These are phyloP conservation scores for Senna tora DNA, from an alignment of 306 rosid genomes.

Conservation along the genomic window DNA sequence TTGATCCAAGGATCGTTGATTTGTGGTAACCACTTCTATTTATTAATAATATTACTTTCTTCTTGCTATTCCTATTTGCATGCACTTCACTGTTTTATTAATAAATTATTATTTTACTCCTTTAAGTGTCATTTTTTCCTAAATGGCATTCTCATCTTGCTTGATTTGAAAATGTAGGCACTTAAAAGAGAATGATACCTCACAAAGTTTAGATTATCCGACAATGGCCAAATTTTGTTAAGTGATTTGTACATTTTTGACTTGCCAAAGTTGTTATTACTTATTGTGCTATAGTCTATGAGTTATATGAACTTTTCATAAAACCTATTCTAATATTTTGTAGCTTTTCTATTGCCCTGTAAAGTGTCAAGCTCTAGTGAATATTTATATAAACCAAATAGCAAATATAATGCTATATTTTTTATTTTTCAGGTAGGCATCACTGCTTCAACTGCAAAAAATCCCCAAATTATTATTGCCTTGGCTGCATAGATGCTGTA, in stretches of 20 bases:
- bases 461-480: slow-evolving; percentile 52
- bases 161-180: too few relatives aligned
- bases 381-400: not conserved
- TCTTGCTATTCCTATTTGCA: slow-evolving; percentile 7
- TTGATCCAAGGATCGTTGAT: slow-evolving; percentile 41
- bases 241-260: too few relatives aligned
- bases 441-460: slow-evolving; percentile 51
- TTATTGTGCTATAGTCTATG: too few relatives aligned
- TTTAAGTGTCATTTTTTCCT: too few relatives aligned
- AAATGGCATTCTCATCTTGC: too few relatives aligned
- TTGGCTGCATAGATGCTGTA: slow-evolving; percentile 62
- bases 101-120: too few relatives aligned
- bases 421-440: slow-evolving; percentile 62
- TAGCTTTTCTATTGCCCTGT: not conserved
- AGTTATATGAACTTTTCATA: too few relatives aligned
- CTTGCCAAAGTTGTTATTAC: too few relatives aligned
- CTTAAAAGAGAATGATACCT: too few relatives aligned
- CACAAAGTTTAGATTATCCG: too few relatives aligned
- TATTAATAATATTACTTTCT: not conserved
- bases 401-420: slow-evolving; percentile 3
- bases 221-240: too few relatives aligned
- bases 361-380: not conserved
- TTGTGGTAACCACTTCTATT: slow-evolving; percentile 61
- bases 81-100: not conserved
- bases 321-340: not conserved